Evolutionary conservation across 2,329 filamentous ascomycete species (phyloP), one percentile per base, ranked within the genome.

Genomic region (Bipolaris oryzae): DNA sequence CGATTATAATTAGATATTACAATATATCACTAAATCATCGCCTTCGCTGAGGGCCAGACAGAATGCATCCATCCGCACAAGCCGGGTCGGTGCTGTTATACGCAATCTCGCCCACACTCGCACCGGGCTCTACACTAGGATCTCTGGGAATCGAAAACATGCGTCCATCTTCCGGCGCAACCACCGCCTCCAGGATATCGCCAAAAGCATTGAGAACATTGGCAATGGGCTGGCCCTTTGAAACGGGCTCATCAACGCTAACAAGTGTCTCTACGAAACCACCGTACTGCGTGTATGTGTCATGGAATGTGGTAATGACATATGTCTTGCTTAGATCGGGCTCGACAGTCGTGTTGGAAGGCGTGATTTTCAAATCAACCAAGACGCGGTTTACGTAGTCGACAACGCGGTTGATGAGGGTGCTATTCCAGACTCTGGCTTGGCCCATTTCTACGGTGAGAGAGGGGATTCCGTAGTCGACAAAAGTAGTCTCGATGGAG

Each of bases 391-490:
- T 62, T 6, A 69, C 63, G 23, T 68, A 70, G 46, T 58, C 66
- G 45, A 73, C 73, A 25, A 71, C 68, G 28, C 75, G 68, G 21
- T 73, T 66, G 46, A 77, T 76, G 3, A 76, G 65, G 23, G 64
- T 70, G 15, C 58, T 63, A 50, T 76, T 74, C 74, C 76, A 78
- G 18, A 73, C 64, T 43, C 76, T 77, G 0, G 76, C 74, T 11
- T 71, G 65, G 1, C 75, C 76, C 60, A 76, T 75, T 49, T 78
- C 75, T 7, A 78, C 70, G 0, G 76, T 78, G 38, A 77, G 69
- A 5, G 75, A 70, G 1, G 76, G 75, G 11, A 78, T 64, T 4
- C 66, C 62, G 54, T 72, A 64, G 47, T 70, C 61, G 5, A 78
- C 69, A 42, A 74, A 78, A 0, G 75, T 76, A 2, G 75, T 77